Percentiles rank a stretch among this genome's conserved stretches.
phyloP scores from a whole-genome alignment of 192 early-diverging fungal species.

The Kappamyces sp. region DNA sequence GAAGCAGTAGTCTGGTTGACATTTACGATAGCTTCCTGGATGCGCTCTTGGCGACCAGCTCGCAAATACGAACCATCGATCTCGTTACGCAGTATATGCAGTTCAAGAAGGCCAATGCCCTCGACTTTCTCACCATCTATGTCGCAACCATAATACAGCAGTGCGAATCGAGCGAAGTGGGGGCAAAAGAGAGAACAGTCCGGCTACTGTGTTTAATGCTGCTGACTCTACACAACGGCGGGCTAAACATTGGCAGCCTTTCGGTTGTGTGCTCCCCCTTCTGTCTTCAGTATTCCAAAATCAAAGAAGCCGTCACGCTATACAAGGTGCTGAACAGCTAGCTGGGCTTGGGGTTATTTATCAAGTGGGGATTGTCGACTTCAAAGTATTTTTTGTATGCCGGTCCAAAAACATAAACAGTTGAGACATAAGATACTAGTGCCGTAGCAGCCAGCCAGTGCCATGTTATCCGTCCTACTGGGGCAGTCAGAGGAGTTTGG shows the following conservation, averaged over 20 bases:
- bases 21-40: too few species aligned
- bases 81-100: too few species aligned
- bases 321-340: too few species aligned
- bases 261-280: conserved; percentile 4
- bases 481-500: too few species aligned
- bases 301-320: too few species aligned
- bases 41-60: too few species aligned
- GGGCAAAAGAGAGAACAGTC: neutral
- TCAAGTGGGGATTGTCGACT: neutral
- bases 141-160: too few species aligned
- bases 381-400: conserved; percentile 14
- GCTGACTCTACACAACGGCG: conserved; percentile 4
- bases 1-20: too few species aligned
- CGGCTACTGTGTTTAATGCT: neutral
- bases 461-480: neutral
- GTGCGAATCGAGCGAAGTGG: too few species aligned
- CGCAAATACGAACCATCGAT: too few species aligned
- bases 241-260: conserved; percentile 2
- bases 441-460: conserved; percentile 7
- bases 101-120: too few species aligned
- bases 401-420: conserved; percentile 5
- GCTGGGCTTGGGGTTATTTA: neutral
- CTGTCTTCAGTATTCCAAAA: neutral
- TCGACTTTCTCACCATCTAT: too few species aligned
- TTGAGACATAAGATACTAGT: neutral